Evolutionary conservation across 345 rosid species (phyloP), one percentile per base, ranked within the genome.

Genomic region (Rhodomyrtus tomentosa): DNA sequence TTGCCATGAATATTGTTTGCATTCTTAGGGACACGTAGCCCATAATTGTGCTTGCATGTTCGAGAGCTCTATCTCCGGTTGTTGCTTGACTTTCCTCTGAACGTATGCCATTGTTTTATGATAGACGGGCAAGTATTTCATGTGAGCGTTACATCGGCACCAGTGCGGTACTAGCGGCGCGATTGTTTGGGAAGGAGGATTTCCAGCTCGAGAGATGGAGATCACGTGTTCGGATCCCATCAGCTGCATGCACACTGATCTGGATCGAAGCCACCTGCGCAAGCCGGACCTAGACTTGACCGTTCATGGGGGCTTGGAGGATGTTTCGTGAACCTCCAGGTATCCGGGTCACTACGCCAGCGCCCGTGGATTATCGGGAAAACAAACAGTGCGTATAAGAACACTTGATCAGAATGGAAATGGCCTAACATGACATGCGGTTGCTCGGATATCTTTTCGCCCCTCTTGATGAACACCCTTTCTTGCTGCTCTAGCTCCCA

Each of bases 1-100:
- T 53, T 54, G 82, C 79, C 85, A 84, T 84, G 82, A 55, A 84
- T 53, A 85, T 82, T 89, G 86, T 74, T 90, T 85, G 85, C 86
- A 52, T 89, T 58, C 86, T 80, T n/a, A 36, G 88, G 83, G 87
- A 87, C 94, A 90, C 85, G 55, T 81, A 42, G 51, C 82, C 50
- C 87, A 90, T 89, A 86, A 90, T 91, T 89, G 85, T 89, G 90
- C 88, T 88, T 80, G 45, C 58, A 88, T 90, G 85, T 62, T 76
- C 7, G 79, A 68, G 45, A 68, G 13, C 79, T 36, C 45, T 36
- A 4, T 32, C 38, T 68, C 79, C 3, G 25, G 45, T 36, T 18
- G 24, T 36, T 21, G 79, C 12, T 36, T 38, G 45, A 68, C 36
- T 36, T 68, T 68, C 36, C 76, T 68, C 45, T 36, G 18, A 32